Evolutionary conservation across 768 basidiomycete species (phyloP).

Genomic region (Auricularia sp.): DNA sequence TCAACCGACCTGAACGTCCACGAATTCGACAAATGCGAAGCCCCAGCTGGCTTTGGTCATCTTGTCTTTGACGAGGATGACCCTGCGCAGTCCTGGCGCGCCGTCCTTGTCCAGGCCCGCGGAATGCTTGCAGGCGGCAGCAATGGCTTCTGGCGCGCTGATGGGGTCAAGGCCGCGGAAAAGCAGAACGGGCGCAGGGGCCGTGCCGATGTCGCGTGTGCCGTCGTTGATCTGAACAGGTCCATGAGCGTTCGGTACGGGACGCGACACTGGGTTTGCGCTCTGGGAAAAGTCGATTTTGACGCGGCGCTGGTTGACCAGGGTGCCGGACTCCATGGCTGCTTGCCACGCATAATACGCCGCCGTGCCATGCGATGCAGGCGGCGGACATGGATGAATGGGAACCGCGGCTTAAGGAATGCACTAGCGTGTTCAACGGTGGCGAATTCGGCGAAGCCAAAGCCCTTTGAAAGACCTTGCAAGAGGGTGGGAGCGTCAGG

Average conservation of each 20-base stretch:
- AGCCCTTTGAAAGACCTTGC: conserved; percentile 88
- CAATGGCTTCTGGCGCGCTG: conserved; percentile 80
- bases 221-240: conserved; percentile 75
- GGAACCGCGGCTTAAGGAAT: conserved; percentile 85
- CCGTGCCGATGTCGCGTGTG: conserved; percentile 87
- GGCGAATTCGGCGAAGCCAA: conserved; percentile 93
- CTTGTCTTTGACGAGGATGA: conserved; percentile 84
- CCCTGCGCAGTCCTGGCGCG: conserved; percentile 77
- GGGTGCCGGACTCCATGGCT: conserved; percentile 57
- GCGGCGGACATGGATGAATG: conserved; percentile 85
- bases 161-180: conserved; percentile 85
- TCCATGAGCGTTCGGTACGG: conserved; percentile 13
- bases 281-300: conserved; percentile 95
- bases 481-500: conserved; percentile 58
- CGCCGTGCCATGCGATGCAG: conserved; percentile 77
- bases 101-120: conserved; percentile 70
- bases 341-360: conserved; percentile 63
- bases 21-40: conserved; percentile 89
- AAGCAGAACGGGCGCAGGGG: conserved; percentile 72
- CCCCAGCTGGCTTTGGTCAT: conserved; percentile 83
- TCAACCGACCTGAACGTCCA: conserved; percentile 61
- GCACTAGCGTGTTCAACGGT: conserved; percentile 77
- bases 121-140: conserved; percentile 72
- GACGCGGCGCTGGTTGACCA: conserved; percentile 66
- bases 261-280: conserved; percentile 52